These are phyloP conservation scores for Xanthoconium separans DNA, from an alignment of 1,284 basidiomycete species.

Conservation along the genomic window DNA sequence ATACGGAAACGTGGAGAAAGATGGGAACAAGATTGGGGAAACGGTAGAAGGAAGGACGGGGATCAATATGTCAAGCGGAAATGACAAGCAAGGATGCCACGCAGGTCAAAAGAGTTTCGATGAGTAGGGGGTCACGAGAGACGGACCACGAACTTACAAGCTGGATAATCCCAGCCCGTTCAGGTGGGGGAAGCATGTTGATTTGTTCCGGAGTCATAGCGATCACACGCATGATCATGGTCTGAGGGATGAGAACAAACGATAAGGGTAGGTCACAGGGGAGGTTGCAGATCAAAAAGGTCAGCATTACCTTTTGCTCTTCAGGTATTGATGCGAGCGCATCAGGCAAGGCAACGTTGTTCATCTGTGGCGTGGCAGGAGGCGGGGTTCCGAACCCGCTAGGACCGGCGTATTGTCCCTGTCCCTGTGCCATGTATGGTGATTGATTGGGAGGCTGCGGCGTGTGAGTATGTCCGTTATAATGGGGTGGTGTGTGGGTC, in stretches of 20 bases:
- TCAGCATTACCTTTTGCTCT: conserved; percentile 58
- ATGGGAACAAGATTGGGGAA: conserved; percentile 8
- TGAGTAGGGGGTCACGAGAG: conserved; percentile 7
- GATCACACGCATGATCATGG: conserved; percentile 64
- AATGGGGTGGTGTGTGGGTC: conserved; percentile 30
- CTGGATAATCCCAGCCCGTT: conserved; percentile 65
- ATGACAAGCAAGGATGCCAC: conserved; percentile 14
- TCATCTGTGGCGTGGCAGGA: conserved; percentile 17
- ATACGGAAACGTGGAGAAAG: conserved; percentile 15
- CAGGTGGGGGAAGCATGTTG: conserved; percentile 54
- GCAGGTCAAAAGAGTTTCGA: conserved; percentile 4
- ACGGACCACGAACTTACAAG: conserved; percentile 51
- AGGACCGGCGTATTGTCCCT: conserved; percentile 20
- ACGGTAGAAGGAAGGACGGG: conserved; percentile 22
- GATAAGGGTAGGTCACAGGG: not conserved
- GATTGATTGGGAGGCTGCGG: conserved; percentile 26
- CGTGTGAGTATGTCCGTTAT: conserved; percentile 30
- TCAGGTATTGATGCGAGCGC: conserved; percentile 61
- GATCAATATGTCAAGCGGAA: conserved; percentile 29
- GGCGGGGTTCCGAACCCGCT: conserved; percentile 25
- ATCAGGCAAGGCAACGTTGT: conserved; percentile 40
- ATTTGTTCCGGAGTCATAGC: conserved; percentile 73
- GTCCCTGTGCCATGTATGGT: conserved; percentile 21
- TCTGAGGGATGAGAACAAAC: conserved; percentile 37
- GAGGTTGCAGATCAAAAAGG: not conserved